These are phyloP conservation scores for Reutealis trisperma DNA, from an alignment of 345 rosid species.

Conservation along the genomic window DNA sequence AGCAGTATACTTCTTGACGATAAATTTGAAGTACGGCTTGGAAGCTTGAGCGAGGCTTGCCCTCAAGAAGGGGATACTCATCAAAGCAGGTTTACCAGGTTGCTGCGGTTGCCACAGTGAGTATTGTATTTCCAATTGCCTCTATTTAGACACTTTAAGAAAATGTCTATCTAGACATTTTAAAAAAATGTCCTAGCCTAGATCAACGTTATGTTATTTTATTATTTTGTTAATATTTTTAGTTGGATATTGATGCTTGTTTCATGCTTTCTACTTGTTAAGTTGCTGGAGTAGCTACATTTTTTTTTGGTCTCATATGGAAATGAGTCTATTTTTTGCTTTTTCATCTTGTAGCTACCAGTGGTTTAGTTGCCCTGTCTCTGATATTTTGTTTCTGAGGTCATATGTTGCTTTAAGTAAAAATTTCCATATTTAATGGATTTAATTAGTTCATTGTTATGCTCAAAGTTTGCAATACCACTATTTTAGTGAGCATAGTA, in stretches of 20 bases:
- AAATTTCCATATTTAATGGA: background rate
- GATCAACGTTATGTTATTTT: background rate
- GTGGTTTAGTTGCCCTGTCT: background rate
- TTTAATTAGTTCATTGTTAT: background rate
- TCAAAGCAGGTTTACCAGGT: slow-evolving; percentile 82
- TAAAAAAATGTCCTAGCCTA: background rate
- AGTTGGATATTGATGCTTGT: background rate
- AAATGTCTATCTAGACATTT: background rate
- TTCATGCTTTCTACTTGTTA: background rate
- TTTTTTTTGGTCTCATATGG: background rate
- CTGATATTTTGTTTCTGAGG: background rate
- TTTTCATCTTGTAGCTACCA: background rate
- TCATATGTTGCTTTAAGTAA: background rate
- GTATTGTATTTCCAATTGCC: slow-evolving; percentile 30
- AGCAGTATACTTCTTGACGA: slow-evolving; percentile 99
- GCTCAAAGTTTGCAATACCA: background rate
- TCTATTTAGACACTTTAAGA: background rate
- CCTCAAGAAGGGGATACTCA: slow-evolving; percentile 84
- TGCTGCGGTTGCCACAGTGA: slow-evolving; percentile 93
- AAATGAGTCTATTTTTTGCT: background rate
- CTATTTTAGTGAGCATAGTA: background rate
- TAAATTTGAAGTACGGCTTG: slow-evolving; percentile 93
- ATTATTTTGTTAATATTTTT: background rate
- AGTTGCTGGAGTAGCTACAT: background rate
- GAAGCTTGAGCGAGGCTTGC: slow-evolving; percentile 84